These are phyloP conservation scores for Penicillium subrubescens DNA, from an alignment of 495 filamentous ascomycete genomes.

Conservation along the genomic window DNA sequence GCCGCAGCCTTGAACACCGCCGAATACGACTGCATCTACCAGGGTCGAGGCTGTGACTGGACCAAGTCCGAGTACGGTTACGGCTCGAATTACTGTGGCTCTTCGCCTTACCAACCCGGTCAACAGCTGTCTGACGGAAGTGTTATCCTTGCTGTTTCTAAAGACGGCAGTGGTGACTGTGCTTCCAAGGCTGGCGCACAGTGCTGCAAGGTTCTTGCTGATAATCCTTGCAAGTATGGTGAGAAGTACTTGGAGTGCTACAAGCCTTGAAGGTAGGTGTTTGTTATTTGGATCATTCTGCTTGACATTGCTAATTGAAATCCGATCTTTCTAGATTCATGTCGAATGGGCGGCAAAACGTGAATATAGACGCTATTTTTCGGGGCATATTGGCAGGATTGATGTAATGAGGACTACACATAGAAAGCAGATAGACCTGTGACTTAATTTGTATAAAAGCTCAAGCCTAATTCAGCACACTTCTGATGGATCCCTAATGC, in stretches of 20 bases:
- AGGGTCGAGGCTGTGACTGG: conserved; percentile 15
- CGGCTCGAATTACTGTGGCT: conserved; percentile 14
- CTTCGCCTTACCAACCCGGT: conserved; percentile 13
- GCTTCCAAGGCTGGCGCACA: background rate
- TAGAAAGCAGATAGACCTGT: no score
- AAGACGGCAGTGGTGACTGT: conserved; percentile 16
- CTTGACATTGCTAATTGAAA: background rate
- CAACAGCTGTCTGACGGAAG: conserved; percentile 8
- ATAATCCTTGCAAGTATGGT: conserved; percentile 9
- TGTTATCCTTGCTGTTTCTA: conserved; percentile 14
- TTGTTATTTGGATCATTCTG: background rate
- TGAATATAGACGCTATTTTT: no score
- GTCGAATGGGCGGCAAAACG: background rate
- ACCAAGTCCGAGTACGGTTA: conserved; percentile 13
- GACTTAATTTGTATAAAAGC: no score
- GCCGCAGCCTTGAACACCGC: background rate
- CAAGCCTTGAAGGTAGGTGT: conserved; percentile 8
- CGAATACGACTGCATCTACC: conserved; percentile 18
- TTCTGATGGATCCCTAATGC: background rate
- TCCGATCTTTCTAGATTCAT: background rate
- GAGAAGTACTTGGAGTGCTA: conserved; percentile 22
- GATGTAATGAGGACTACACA: no score
- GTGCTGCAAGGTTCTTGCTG: conserved; percentile 17
- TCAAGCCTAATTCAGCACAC: no score
- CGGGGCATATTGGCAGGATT: no score